Conservation (phyloP, 306 rosid genomes). For the Calophaca sinica region DNA sequence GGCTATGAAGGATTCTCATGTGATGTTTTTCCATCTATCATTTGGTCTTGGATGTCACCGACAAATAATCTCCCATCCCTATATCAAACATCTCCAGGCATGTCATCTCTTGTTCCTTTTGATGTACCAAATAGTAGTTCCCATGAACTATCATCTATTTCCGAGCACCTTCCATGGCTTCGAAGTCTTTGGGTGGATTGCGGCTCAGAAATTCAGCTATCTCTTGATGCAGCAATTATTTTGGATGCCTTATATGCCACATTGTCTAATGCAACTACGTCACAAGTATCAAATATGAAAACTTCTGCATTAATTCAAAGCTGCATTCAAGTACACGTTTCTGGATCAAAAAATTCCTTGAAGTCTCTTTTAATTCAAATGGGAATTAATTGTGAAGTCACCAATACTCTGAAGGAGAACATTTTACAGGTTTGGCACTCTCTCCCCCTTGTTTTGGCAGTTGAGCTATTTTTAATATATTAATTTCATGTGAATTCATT, state of each 20-base stretch:
- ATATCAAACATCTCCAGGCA: neutral
- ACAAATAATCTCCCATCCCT: neutral
- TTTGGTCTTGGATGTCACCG: conserved; percentile 47
- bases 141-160: neutral
- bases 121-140: neutral
- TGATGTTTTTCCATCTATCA: conserved; percentile 39
- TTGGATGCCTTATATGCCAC: conserved; percentile 18
- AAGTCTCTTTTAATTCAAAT: conserved; percentile 24
- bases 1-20: conserved; percentile 43
- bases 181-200: conserved; percentile 12
- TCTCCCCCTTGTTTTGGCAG: too few species aligned
- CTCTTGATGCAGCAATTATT: neutral
- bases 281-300: neutral
- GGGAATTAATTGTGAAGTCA: conserved; percentile 4
- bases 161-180: neutral
- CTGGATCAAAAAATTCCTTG: neutral
- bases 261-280: neutral
- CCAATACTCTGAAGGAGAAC: neutral
- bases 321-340: neutral
- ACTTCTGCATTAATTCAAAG: neutral
- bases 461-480: too few species aligned
- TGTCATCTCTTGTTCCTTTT: neutral
- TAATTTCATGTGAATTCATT: too few species aligned
- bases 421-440: conserved; percentile 17
- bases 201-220: neutral